Evolutionary conservation across 2,329 filamentous ascomycete genomes (phyloP), one percentile per base, ranked within the genome.

Genomic region (Colletotrichum aenigma): DNA sequence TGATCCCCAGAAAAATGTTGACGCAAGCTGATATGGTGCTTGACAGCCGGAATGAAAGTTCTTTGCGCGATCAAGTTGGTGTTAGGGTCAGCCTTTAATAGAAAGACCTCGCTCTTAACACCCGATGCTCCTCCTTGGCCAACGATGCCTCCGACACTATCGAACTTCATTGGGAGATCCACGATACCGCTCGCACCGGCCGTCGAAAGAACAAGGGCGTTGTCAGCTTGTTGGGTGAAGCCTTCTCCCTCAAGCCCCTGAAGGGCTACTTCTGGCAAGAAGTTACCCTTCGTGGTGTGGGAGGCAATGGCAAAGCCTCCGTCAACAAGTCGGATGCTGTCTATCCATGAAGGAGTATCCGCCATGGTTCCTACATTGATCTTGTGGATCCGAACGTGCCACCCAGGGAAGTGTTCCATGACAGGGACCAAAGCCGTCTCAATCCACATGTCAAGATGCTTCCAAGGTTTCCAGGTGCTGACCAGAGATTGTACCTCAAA

Each of bases 31-130:
- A 76, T 28, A 9, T 55, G 32, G 30, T 71, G 76, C 13, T 52
- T 70, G 3, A 74, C 15, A 15, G 64, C 48, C 18, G 76, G 74
- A 13, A 76, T 73, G 15, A 70, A 69, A 9, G 76, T 71, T 16
- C 74, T 52, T 4, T 72, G 74, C 32, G 74, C 60, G 21, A 78
- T 65, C 16, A 79, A 28, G 24, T 79, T 79, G 9, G 77, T 79
- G 67, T 79, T 79, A 6, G 78, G 75, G 32, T 79, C 77, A 24
- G 76, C 61, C 56, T 61, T 66, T 36, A 79, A 48, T 16, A 75
- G 69, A 24, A 70, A 62, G 3, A 38, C 62, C 28, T 74, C 28
- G 56, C 67, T 52, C 34, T 12, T 34, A 28, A 13, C 58, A 55
- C 6, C 34, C 62, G 32, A n/a, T 36, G 36, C 15, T 15, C 18